These are phyloP conservation scores for Didymella arachidicola DNA, from an alignment of 2,329 filamentous ascomycete species.

Conservation along the genomic window DNA sequence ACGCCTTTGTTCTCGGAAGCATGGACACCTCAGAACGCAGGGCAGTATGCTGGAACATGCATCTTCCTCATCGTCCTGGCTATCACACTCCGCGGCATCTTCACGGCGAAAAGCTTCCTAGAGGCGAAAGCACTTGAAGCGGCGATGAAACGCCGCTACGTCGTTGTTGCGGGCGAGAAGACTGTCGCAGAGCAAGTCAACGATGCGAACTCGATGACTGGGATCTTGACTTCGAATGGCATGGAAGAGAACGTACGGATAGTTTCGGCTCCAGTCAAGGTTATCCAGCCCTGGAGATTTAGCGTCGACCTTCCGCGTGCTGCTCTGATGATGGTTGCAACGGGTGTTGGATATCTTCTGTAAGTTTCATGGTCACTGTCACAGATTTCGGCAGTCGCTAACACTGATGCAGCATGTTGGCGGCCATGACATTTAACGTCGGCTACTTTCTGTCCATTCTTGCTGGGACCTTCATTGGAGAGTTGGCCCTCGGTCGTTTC, in stretches of 20 bases:
- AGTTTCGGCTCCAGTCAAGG: constrained; percentile 65
- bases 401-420: constrained; percentile 74
- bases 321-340: constrained; percentile 72
- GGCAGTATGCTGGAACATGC: constrained; percentile 85
- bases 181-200: constrained; percentile 66
- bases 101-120: constrained; percentile 71
- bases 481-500: constrained; percentile 79
- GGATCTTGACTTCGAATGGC: constrained; percentile 75
- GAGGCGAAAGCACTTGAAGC: constrained; percentile 73
- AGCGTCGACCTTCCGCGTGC: constrained; percentile 80
- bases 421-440: constrained; percentile 88
- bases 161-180: constrained; percentile 72
- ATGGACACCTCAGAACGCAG: constrained; percentile 77
- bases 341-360: constrained; percentile 85
- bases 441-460: constrained; percentile 86
- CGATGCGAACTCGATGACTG: constrained; percentile 66
- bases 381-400: constrained; percentile 23
- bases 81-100: constrained; percentile 71
- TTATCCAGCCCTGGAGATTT: constrained; percentile 77
- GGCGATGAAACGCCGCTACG: constrained; percentile 77
- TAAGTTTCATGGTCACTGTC: constrained; percentile 59
- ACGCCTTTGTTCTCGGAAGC: constrained; percentile 71
- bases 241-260: constrained; percentile 82
- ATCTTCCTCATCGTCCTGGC: constrained; percentile 86
- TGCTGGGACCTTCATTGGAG: constrained; percentile 82